Percentiles rank a stretch among this genome's conserved stretches.
Evolutionary conservation across 2,329 filamentous ascomycete genomes (phyloP).

Genomic region (Exophiala viscosa): DNA sequence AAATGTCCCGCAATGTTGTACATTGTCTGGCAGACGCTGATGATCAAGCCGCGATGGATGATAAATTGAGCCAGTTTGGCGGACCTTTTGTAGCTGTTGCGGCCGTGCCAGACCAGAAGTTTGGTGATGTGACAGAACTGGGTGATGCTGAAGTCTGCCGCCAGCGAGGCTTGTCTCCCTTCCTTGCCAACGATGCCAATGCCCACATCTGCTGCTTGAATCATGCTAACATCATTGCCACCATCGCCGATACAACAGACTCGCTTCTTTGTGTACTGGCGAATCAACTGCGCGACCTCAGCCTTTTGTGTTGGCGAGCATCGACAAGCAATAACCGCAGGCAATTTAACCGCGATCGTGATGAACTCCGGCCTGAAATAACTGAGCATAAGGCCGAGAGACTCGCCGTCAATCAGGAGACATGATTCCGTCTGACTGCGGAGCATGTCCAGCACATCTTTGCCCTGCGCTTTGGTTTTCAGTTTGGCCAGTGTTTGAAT

Average conservation of each 20-base stretch:
- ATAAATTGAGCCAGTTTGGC: slow-evolving; percentile 97
- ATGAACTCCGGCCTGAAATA: slow-evolving; percentile 85
- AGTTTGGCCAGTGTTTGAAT: slow-evolving; percentile 90
- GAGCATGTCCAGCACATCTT: slow-evolving; percentile 84
- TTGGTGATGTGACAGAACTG: slow-evolving; percentile 95
- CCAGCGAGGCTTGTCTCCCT: slow-evolving; percentile 87
- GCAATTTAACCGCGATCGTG: slow-evolving; percentile 77
- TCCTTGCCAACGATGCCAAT: slow-evolving; percentile 98
- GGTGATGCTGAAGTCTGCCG: slow-evolving; percentile 93
- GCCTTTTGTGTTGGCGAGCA: slow-evolving; percentile 97
- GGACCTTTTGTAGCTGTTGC: slow-evolving; percentile 93
- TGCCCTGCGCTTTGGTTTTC: slow-evolving; percentile 76
- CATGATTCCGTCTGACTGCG: slow-evolving; percentile 81
- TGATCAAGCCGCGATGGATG: slow-evolving; percentile 93
- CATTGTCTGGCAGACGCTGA: slow-evolving; percentile 93
- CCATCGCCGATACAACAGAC: slow-evolving; percentile 97
- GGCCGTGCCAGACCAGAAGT: slow-evolving; percentile 95
- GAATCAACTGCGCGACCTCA: slow-evolving; percentile 85
- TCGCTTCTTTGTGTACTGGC: slow-evolving; percentile 85
- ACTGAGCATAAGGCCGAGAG: slow-evolving; percentile 73
- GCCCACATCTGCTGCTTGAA: slow-evolving; percentile 95
- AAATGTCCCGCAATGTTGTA: slow-evolving; percentile 91
- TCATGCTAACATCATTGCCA: slow-evolving; percentile 98
- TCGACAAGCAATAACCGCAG: slow-evolving; percentile 90
- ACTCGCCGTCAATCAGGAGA: slow-evolving; percentile 92